Conservation (phyloP, 2,329 filamentous ascomycete species). For the Apiospora saccharicola region DNA sequence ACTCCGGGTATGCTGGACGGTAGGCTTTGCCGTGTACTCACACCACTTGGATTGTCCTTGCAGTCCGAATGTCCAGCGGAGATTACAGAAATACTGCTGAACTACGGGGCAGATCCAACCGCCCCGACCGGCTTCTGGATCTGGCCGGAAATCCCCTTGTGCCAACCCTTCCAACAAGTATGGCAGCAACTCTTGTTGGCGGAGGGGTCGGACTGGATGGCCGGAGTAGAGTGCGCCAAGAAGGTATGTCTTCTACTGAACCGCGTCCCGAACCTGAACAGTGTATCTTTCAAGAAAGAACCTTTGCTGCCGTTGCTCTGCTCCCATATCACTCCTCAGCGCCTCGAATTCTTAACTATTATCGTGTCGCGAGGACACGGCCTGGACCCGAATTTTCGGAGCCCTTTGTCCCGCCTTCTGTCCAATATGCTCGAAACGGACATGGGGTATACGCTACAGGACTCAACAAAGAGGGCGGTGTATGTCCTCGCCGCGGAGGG, state of each 20-base stretch:
- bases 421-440: background rate
- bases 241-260: background rate
- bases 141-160: background rate
- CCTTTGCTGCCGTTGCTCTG: background rate
- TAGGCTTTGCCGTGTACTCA: background rate
- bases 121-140: background rate
- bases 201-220: background rate
- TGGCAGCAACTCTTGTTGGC: background rate
- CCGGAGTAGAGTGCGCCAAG: background rate
- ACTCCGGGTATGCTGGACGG: background rate
- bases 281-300: background rate
- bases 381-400: background rate
- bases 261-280: background rate
- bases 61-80: background rate
- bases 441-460: background rate
- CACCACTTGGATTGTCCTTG: background rate
- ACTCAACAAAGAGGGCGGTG: background rate
- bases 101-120: background rate
- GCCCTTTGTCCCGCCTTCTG: background rate
- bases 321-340: background rate
- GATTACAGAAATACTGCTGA: background rate
- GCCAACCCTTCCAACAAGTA: constrained; percentile 9
- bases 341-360: background rate
- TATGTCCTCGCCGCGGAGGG: background rate
- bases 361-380: background rate